Evolutionary conservation across 768 basidiomycete species (phyloP), one percentile per base, ranked within the genome.

Genomic region (Suillus plorans): DNA sequence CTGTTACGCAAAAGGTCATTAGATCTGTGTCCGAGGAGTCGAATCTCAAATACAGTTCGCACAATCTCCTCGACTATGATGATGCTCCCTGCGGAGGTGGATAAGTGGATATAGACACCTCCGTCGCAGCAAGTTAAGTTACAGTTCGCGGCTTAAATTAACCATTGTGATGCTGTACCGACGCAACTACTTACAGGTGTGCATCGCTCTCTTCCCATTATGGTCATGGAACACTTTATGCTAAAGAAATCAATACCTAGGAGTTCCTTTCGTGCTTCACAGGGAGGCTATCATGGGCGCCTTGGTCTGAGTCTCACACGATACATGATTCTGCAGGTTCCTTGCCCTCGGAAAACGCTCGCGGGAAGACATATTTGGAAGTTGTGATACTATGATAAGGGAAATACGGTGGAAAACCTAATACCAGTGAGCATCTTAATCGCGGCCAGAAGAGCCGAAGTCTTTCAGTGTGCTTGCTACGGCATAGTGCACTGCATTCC

Each of bases 361-460:
- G 58, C 58, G 58, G 58, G 58, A 59, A 12, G 39, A 42, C 58
- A 42, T 20, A 42, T 59, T 28, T 42, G 41, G 58, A 59, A 59
- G 18, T 42, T 59, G 18, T 42, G 58, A 41, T 18, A 10, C 58
- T 20, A 20, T 25, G 58, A 59, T 59, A 59, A 59, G 57, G 39
- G 58, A 20, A 20, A 42, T 59, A 41, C 57, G 39, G 25, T 55
- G 53, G 53, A 34, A 20, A 16, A 50, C 25, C 14, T 50, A 50
- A 50, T 53, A 10, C 52, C 28, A 20, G 31, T 55, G 31, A 20
- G 53, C 31, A 1, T 55, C 53, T 55, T 55, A 55, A 55, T 55
- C 53, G 53, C 53, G 20, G 53, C n/a, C 53, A 36, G 53, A 55
- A 34, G 53, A 34, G 41, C 25, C 18, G n/a, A 18, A 18, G 58